Conservation (phyloP, 2,329 filamentous ascomycete genomes). For the Bipolaris oryzae region DNA sequence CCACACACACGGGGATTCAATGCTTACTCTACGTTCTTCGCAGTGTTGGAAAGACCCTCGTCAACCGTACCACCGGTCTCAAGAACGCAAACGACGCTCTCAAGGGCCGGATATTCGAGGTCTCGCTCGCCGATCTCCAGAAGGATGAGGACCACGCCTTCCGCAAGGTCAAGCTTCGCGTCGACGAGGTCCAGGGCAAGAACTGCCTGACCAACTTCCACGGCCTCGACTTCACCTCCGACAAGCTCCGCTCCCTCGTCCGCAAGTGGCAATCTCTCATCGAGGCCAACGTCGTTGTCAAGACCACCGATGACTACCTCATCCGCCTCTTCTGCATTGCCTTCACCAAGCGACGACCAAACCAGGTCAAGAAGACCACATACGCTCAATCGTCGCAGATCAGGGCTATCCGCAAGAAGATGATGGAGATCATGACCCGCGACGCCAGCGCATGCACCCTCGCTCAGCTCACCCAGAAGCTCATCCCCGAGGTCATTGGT, state of each 20-base stretch:
- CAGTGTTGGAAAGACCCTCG: constrained; percentile 99
- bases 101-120: constrained; percentile 98
- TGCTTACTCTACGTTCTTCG: constrained; percentile 39
- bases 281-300: constrained; percentile 99
- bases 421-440: constrained; percentile 97
- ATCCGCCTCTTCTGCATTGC: constrained; percentile 98
- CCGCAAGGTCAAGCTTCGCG: constrained; percentile 98
- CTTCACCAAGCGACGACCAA: constrained; percentile 98
- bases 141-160: constrained; percentile 99
- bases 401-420: constrained; percentile 98
- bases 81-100: constrained; percentile 99
- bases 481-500: constrained; percentile 99
- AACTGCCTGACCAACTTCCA: constrained; percentile 99
- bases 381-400: constrained; percentile 98
- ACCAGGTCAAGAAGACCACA: constrained; percentile 99
- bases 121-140: constrained; percentile 97
- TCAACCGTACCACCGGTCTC: constrained; percentile 98
- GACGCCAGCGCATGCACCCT: constrained; percentile 95
- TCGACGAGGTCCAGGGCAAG: constrained; percentile 99
- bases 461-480: constrained; percentile 95
- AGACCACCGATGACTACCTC: constrained; percentile 99
- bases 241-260: constrained; percentile 98
- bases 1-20: constrained; percentile 26
- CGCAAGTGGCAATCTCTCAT: constrained; percentile 99
- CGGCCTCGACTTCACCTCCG: constrained; percentile 99